Evolutionary conservation across 148 eudicot species (phyloP), one percentile per base, ranked within the genome.

Genomic region (Camellia japonica): DNA sequence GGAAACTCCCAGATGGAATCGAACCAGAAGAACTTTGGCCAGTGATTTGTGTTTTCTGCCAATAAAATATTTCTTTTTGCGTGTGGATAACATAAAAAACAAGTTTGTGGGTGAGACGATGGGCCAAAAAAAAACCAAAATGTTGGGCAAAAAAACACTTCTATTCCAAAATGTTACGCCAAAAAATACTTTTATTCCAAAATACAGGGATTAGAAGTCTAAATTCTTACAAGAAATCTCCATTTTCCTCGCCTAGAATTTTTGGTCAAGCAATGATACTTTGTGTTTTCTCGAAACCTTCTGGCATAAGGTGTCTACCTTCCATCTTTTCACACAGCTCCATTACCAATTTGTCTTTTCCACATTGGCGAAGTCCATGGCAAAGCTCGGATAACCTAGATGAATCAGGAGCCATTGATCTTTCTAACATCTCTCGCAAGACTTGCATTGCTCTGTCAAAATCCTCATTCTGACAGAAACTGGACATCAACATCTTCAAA

Each of bases 381-480:
- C 80, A 88, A 52, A 94, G 79, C 71, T 79, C 83, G 78, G 85
- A 82, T 61, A 94, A 58, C 64, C 23, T 46, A 74, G 47, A 3
- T 42, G 51, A 38, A 38, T 58, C 47, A 30, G 65, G 77, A 79
- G 68, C n/a, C 76, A 90, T 83, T 73, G 77, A 77, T 77, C 92
- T 91, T 42, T 76, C 85, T 13, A 89, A 71, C 94, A 93, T 95
- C 74, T 93, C 97, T 67, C 77, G 82, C 82, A 87, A 77, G 62
- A 93, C 90, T 75, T 75, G 78, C 71, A 86, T 69, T 23, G 90
- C 97, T 82, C 94, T 93, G 74, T 93, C 92, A 83, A 85, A 92
- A 82, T 95, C 97, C 83, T 85, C 94, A 84, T 88, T 92, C 83
- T 83, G 59, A 77, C 90, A 79, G 68, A 93, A 90, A 15, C 91